phyloP scores from a whole-genome alignment of 2,329 filamentous ascomycete genomes.

The Sporothrix pseudoabietina region DNA sequence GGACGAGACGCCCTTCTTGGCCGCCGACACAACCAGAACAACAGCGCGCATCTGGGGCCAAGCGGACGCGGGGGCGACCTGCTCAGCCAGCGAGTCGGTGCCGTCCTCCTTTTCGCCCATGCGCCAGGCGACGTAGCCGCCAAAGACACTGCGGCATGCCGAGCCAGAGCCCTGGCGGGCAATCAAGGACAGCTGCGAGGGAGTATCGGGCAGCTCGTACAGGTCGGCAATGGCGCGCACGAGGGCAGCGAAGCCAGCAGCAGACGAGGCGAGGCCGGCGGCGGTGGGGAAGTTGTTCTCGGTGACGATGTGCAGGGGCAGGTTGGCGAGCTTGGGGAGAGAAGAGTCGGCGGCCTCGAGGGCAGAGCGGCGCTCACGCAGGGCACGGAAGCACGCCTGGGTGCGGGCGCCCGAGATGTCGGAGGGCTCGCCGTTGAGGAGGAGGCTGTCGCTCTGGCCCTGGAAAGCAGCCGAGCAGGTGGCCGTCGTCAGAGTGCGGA shows the following conservation, averaged over 20 bases:
- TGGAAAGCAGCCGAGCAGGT: constrained; percentile 77
- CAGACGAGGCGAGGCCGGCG: constrained; percentile 78
- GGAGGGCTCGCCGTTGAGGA: constrained; percentile 80
- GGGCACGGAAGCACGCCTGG: constrained; percentile 89
- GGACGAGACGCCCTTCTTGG: constrained; percentile 93
- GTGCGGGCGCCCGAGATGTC: constrained; percentile 86
- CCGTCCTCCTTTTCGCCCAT: constrained; percentile 76
- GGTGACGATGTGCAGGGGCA: constrained; percentile 82
- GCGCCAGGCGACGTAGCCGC: constrained; percentile 95
- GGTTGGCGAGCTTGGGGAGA: constrained; percentile 77
- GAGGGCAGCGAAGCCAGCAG: constrained; percentile 68
- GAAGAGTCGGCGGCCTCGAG: constrained; percentile 72
- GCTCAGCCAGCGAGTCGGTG: constrained; percentile 81
- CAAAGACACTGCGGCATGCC: constrained; percentile 89
- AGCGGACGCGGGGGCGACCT: constrained; percentile 84
- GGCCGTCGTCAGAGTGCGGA: constrained; percentile 94
- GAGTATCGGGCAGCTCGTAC: constrained; percentile 79
- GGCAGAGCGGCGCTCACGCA: constrained; percentile 73
- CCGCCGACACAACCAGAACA: constrained; percentile 86
- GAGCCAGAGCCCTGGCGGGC: constrained; percentile 93
- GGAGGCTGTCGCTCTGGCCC: constrained; percentile 65
- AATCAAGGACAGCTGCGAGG: constrained; percentile 82
- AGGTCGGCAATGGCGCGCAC: constrained; percentile 89
- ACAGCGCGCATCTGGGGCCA: constrained; percentile 95
- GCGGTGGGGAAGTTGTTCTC: constrained; percentile 99